Evolutionary conservation across 306 rosid genomes (phyloP), one percentile per base, ranked within the genome.

Genomic region (Quercus variabilis): DNA sequence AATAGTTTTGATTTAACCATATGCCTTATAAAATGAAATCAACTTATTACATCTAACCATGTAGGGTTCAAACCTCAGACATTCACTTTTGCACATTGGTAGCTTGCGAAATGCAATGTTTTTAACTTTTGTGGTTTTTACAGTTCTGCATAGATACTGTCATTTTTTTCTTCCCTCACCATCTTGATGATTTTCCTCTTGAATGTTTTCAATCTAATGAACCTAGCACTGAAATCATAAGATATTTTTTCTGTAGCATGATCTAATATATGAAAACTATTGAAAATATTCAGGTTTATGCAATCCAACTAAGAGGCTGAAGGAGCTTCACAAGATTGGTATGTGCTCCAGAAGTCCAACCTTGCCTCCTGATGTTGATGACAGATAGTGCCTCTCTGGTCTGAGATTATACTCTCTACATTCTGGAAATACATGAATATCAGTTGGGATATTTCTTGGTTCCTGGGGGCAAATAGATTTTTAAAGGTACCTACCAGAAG

Each of bases 311-410:
- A 28, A 6, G 41, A 60, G 83, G 28, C 59, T 85, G 81, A 78
- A 78, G 64, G 88, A 79, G 63, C 86, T 85, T 67, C 88, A 85
- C 68, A 67, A 73, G 52, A 85, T 43, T 17, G 55, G 65, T 8
- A 74, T 82, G 81, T 84, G 85, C 79, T 84, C 85, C 76, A 81
- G 77, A 84, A 81, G 85, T 77, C 80, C 85, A 13, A 84, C 87
- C 8, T 76, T 84, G 41, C 87, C 71, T 49, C 65, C 79, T 5
- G 85, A 77, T 52, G 82, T 79, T 5, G 85, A 77, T 52, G 82
- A 79, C 59, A 31, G 73, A 65, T 79, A 55, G 69, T 5, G 57
- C 71, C 35, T 2, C 20, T 65, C 35, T 20, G 18, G 38, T 67
- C 0, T 15, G 43, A 31, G 19, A 10, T 21, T 58, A 68, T 56